Evolutionary conservation across 345 rosid genomes (phyloP), one percentile per base, ranked within the genome.

Genomic region (Eucalyptus tenuipes): DNA sequence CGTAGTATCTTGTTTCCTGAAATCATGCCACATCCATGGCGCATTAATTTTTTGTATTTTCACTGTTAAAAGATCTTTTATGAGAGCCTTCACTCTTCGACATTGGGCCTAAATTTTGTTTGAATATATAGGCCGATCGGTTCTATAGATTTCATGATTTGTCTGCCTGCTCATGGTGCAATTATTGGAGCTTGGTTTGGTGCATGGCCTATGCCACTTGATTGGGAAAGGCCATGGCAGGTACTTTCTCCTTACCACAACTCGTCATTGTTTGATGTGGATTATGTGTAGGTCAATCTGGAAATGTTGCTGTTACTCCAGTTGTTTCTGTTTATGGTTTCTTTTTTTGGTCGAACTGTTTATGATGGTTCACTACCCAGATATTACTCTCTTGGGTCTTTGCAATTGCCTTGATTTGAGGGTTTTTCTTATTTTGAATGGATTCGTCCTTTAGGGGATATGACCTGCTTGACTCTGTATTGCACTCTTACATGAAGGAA

Each of bases 161-260:
- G 96, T 31, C 86, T 94, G 80, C 99, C 99, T 85, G 97, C 98
- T 42, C 95, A 95, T 89, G 97, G 98, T 90, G 96, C 97, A 85
- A 87, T 95, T 48, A 87, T 96, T 92, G 99, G 99, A 91, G 99
- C 96, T 68, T 96, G 99, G 98, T 94, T 96, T 90, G 99, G 99
- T 81, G 98, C 99, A 90, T 97, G 98, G 99, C 99, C 99, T 47
- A 96, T 97, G 99, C 99, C 99, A 22, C 98, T 96, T 88, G 99
- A 97, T 92, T 97, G 99, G 99, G 98, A 97, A 90, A 94, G 96
- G 91, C 97, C 99, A 88, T 97, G 99, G 99, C 99, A 96, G 99
- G 99, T 96, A 91, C n/a, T 87, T 31, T 40, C 49, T 33, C 44
- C n/a, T 31, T 45, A 40, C 15, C 13, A 40, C 84, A 75, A 75